A percentile compares a stretch with the other conserved stretches of the same genome.
These are phyloP conservation scores for Aspergillus sp. DNA, from an alignment of 2,329 filamentous ascomycete genomes.

Conservation along the genomic window DNA sequence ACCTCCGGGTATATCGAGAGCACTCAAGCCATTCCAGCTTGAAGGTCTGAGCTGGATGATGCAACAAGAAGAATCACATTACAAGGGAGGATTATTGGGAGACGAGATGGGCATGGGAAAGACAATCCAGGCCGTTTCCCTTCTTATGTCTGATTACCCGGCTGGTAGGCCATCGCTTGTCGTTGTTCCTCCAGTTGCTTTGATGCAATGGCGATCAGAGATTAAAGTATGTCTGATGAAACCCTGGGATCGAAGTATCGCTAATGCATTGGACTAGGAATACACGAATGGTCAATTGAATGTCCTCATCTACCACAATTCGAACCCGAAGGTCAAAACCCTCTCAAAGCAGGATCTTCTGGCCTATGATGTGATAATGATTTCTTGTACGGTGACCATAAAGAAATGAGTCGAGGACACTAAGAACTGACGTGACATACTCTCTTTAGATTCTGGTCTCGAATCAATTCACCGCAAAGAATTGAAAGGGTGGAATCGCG, in stretches of 20 bases:
- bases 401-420: background rate
- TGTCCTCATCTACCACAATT: conserved; percentile 86
- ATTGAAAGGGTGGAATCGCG: conserved; percentile 82
- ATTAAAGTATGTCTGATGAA: conserved; percentile 60
- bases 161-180: conserved; percentile 81
- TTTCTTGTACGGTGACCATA: conserved; percentile 69
- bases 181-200: conserved; percentile 84
- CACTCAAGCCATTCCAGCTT: conserved; percentile 89
- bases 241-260: background rate
- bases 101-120: conserved; percentile 99
- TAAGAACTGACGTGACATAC: conserved; percentile 14
- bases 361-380: conserved; percentile 90
- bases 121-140: conserved; percentile 94
- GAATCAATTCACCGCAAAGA: conserved; percentile 93
- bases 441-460: conserved; percentile 58
- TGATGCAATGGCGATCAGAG: conserved; percentile 93
- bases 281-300: conserved; percentile 89
- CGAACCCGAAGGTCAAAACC: conserved; percentile 78
- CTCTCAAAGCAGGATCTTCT: conserved; percentile 74
- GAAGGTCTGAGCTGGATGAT: conserved; percentile 95
- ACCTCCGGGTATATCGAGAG: conserved; percentile 75
- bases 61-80: conserved; percentile 80
- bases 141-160: conserved; percentile 97
- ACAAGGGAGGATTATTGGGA: conserved; percentile 86
- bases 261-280: conserved; percentile 29